phyloP scores from a whole-genome alignment of 2,329 filamentous ascomycete genomes.

The Colletotrichum navitas region DNA sequence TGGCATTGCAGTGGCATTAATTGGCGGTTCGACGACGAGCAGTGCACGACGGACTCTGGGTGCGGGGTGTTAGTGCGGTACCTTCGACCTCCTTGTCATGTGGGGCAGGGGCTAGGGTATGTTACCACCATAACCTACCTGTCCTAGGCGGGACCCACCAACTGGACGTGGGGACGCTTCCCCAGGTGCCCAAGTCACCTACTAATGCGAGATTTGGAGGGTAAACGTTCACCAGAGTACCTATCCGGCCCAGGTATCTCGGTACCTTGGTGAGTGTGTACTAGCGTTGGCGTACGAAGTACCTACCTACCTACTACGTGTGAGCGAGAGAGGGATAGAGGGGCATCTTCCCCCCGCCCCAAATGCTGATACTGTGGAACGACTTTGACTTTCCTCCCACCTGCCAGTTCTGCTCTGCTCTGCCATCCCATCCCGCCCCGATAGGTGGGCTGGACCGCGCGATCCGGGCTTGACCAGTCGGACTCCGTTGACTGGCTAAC shows the following conservation, averaged over 20 bases:
- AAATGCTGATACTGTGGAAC: conserved; percentile 19
- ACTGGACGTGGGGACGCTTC: not conserved
- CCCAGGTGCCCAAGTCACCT: conserved; percentile 3
- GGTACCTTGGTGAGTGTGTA: too few relatives aligned
- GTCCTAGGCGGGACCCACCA: too few relatives aligned
- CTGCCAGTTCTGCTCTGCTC: conserved; percentile 20
- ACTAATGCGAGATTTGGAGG: conserved; percentile 2
- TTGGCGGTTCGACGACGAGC: conserved; percentile 6
- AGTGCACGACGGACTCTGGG: not conserved
- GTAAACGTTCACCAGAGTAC: conserved; percentile 39
- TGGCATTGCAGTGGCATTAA: conserved; percentile 29
- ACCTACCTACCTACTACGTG: too few relatives aligned
- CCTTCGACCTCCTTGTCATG: not conserved
- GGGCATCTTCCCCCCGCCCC: conserved; percentile 15
- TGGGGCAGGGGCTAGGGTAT: not conserved
- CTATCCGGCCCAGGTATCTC: too few relatives aligned
- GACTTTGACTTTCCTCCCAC: conserved; percentile 12
- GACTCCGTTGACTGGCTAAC: not conserved
- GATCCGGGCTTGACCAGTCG: not conserved
- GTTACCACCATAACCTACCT: not conserved
- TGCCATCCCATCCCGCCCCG: conserved; percentile 11
- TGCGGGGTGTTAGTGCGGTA: conserved; percentile 35
- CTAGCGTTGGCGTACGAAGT: too few relatives aligned
- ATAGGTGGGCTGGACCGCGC: not conserved
- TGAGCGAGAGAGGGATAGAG: not conserved